Percentiles rank a stretch among this genome's conserved stretches.
Conservation (phyloP, 225 moss, liverwort and hornwort species). For the Anthoceros angustus region DNA sequence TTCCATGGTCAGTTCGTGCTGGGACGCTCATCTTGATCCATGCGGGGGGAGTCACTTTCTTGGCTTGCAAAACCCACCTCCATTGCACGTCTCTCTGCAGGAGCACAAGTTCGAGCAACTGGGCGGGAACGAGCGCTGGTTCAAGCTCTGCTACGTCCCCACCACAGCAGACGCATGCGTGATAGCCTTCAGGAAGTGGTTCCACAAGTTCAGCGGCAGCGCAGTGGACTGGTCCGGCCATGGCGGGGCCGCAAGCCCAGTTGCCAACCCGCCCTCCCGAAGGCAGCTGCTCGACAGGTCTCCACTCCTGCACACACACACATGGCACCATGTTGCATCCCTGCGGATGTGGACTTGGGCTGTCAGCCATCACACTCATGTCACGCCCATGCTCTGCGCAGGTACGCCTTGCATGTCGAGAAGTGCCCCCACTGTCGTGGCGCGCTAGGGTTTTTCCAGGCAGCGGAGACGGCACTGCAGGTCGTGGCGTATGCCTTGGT, state of each 20-base stretch:
- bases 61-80: neutral
- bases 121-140: slow-evolving; percentile 22
- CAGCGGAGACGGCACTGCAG: slow-evolving; percentile 28
- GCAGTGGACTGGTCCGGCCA: slow-evolving; percentile 42
- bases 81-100: slow-evolving; percentile 16
- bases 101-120: slow-evolving; percentile 32
- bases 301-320: neutral
- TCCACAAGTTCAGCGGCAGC: slow-evolving; percentile 39
- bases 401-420: neutral
- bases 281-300: slow-evolving; percentile 41
- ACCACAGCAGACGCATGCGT: slow-evolving; percentile 42
- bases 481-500: slow-evolving; percentile 36
- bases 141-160: slow-evolving; percentile 24
- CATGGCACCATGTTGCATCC: too few species aligned
- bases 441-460: neutral
- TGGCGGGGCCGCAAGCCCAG: slow-evolving; percentile 30
- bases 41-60: neutral
- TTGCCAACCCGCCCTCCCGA: slow-evolving; percentile 11
- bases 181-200: slow-evolving; percentile 35
- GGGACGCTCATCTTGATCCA: neutral
- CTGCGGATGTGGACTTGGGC: too few species aligned
- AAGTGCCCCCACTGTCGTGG: neutral
- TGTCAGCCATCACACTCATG: neutral
- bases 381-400: neutral
- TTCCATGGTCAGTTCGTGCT: slow-evolving; percentile 25